Base-by-base conservation (phyloP, 225 moss, liverwort and hornwort species). In the Bryum argenteum region DNA sequence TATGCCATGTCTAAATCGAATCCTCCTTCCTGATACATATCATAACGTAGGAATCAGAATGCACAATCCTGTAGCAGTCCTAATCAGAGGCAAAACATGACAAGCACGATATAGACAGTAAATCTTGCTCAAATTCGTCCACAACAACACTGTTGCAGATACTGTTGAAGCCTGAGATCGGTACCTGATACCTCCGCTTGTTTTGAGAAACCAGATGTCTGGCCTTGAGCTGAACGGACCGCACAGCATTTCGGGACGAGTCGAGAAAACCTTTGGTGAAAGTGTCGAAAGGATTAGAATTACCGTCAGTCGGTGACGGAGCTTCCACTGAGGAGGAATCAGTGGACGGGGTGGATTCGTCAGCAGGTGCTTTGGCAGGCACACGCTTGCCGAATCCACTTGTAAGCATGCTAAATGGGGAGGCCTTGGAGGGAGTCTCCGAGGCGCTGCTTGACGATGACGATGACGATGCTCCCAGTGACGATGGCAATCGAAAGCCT, bases 111-210 rank as follows among this genome's bases (percentile, higher is more conserved):
- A 23, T 38, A 39, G 38, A 23, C 20, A 57, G 65, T 39, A 15
- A 42, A 37, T 16, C 44, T 4, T 2, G 20, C 23, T 23, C 23
- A 11, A 37, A 48, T 9, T 13, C 51, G 47, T 41, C 38, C 41
- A 23, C 19, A 33, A 43, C 19, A 11, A 41, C 51, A 58, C 56
- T 11, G 17, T 23, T 37, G 33, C 52, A 62, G 11, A 63, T 9
- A 12, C 3, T 22, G 42, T 20, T 23, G 21, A 41, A 73, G 15
- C 50, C 72, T 48, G 37, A 48, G 38, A 33, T 6, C 47, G 48
- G 47, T 91, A 97, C 97, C 98, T 99, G 98, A 53, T 99, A 99
- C 77, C 98, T 91, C 76, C 98, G 91, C 87, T 99, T 99, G 88
- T 99, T 99, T 73, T 99, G 98, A 37, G 98, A 99, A 14, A 99